phyloP scores from a whole-genome alignment of 225 moss, liverwort and hornwort species.

The Neckera pumila region DNA sequence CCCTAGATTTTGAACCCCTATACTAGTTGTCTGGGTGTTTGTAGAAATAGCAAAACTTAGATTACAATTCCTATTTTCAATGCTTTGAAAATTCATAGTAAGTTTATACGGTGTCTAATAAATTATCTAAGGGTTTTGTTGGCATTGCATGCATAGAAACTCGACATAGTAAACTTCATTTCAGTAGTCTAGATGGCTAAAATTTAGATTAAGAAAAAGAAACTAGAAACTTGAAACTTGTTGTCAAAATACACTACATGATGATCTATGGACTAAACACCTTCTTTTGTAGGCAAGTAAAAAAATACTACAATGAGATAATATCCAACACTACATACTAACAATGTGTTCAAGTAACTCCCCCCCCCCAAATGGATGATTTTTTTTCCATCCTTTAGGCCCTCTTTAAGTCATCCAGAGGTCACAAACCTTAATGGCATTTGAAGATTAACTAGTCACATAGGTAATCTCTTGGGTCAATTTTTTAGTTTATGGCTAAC shows the following conservation, averaged over 20 bases:
- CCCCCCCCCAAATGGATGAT: not conserved
- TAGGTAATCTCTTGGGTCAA: fast-evolving
- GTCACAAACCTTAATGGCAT: not conserved
- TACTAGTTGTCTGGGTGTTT: too few species aligned
- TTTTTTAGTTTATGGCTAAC: not conserved
- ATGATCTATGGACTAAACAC: not conserved
- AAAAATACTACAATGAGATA: not conserved
- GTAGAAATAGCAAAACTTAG: too few species aligned
- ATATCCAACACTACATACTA: fast-evolving
- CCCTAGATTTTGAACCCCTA: too few species aligned
- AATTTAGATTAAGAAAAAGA: not conserved
- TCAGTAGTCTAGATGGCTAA: too few species aligned
- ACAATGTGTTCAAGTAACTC: fast-evolving
- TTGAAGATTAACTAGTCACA: not conserved
- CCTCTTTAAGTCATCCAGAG: not conserved
- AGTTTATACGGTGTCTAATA: not conserved
- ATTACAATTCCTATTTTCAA: not conserved
- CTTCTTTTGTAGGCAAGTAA: not conserved
- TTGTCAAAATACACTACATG: not conserved
- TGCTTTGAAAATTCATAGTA: not conserved
- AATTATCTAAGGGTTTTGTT: not conserved
- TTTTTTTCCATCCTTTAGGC: not conserved
- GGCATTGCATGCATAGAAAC: fast-evolving
- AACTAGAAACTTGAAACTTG: too few species aligned
- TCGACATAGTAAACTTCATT: not conserved